phyloP scores from a whole-genome alignment of 495 filamentous ascomycete genomes.

The Hyaloscypha hepaticicola region DNA sequence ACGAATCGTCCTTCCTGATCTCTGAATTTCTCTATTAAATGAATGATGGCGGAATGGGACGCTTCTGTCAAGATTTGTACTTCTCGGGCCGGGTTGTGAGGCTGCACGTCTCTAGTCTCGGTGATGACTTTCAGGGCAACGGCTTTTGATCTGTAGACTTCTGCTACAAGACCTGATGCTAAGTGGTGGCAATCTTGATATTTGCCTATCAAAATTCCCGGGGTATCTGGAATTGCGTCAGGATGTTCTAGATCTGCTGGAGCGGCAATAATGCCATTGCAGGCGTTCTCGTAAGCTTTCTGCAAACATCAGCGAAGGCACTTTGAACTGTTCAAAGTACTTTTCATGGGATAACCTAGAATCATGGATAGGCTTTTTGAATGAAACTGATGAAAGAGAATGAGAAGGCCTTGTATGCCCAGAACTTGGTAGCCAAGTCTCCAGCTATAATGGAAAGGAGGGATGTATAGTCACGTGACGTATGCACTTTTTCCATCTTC shows the following conservation, averaged over 20 bases:
- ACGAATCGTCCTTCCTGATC: conserved; percentile 69
- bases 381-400: too few species aligned
- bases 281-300: conserved; percentile 47
- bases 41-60: conserved; percentile 53
- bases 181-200: conserved; percentile 70
- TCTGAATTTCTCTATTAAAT: conserved; percentile 66
- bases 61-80: conserved; percentile 52
- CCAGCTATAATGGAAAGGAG: neutral
- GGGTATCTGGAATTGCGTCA: conserved; percentile 17
- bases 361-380: too few species aligned
- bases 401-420: too few species aligned
- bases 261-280: conserved; percentile 19
- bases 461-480: neutral
- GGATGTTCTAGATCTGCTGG: neutral
- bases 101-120: conserved; percentile 67
- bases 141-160: conserved; percentile 61
- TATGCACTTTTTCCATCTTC: neutral
- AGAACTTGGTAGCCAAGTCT: neutral
- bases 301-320: conserved; percentile 17
- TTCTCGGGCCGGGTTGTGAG: conserved; percentile 80
- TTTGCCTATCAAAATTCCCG: conserved; percentile 62
- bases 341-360: too few species aligned
- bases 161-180: conserved; percentile 76
- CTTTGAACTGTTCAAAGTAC: neutral
- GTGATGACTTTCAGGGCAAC: conserved; percentile 87